phyloP scores from a whole-genome alignment of 2,329 filamentous ascomycete species.

The Penicillium expansum region DNA sequence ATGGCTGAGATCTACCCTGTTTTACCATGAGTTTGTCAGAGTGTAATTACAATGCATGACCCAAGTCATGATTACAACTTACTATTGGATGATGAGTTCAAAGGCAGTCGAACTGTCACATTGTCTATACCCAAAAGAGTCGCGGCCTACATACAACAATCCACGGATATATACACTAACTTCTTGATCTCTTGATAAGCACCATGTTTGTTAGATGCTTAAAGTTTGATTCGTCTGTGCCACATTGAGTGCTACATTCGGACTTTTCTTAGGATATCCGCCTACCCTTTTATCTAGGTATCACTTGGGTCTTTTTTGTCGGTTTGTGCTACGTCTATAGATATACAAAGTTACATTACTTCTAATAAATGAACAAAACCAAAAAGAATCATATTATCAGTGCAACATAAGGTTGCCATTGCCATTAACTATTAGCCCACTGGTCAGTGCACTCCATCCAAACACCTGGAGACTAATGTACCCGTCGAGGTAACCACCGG shows the following conservation, averaged over 20 bases:
- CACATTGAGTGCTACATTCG: neutral
- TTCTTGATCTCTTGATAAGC: neutral
- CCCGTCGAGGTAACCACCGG: neutral
- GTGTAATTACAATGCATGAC: neutral
- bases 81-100: neutral
- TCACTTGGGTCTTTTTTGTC: neutral
- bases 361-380: neutral
- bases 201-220: neutral
- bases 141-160: neutral
- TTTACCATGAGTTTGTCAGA: neutral
- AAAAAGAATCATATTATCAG: neutral
- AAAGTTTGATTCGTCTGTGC: neutral
- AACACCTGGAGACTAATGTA: neutral
- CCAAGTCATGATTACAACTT: neutral
- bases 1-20: neutral
- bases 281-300: neutral
- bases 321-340: no score
- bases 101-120: no score
- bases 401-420: neutral
- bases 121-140: neutral
- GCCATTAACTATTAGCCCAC: neutral
- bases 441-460: neutral
- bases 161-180: neutral
- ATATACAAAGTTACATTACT: neutral
- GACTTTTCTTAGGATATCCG: neutral